These are phyloP conservation scores for Petrea volubilis DNA, from an alignment of 257 asterid species.

Conservation along the genomic window DNA sequence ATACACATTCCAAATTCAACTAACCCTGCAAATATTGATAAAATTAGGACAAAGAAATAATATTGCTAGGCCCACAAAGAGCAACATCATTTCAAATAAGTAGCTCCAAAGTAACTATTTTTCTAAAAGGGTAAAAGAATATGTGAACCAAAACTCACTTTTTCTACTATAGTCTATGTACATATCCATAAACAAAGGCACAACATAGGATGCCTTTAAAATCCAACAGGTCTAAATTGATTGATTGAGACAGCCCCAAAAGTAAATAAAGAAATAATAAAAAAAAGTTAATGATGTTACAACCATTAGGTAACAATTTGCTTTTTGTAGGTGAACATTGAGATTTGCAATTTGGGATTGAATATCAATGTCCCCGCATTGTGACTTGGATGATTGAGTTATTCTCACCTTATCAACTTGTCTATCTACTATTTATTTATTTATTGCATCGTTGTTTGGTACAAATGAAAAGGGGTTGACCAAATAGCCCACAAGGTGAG, in stretches of 20 bases:
- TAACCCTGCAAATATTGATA: background rate
- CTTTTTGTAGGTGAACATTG: background rate
- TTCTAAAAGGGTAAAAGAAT: background rate
- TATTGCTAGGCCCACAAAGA: slow-evolving; percentile 26
- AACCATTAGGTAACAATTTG: background rate
- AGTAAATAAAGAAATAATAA: background rate
- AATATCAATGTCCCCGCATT: background rate
- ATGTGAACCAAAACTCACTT: background rate
- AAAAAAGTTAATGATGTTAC: background rate
- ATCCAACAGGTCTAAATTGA: background rate
- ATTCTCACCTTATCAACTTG: background rate
- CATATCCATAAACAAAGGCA: background rate
- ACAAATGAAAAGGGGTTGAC: background rate
- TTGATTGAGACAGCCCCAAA: background rate
- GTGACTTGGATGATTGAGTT: background rate
- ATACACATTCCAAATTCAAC: background rate
- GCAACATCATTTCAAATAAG: background rate
- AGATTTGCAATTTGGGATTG: background rate
- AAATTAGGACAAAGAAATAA: slow-evolving; percentile 19
- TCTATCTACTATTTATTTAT: background rate
- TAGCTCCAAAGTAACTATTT: background rate
- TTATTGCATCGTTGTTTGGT: background rate
- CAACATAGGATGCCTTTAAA: background rate
- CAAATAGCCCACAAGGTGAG: background rate
- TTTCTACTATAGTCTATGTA: no score